phyloP scores from a whole-genome alignment of 139 green algal species.

The Volvox africanus region DNA sequence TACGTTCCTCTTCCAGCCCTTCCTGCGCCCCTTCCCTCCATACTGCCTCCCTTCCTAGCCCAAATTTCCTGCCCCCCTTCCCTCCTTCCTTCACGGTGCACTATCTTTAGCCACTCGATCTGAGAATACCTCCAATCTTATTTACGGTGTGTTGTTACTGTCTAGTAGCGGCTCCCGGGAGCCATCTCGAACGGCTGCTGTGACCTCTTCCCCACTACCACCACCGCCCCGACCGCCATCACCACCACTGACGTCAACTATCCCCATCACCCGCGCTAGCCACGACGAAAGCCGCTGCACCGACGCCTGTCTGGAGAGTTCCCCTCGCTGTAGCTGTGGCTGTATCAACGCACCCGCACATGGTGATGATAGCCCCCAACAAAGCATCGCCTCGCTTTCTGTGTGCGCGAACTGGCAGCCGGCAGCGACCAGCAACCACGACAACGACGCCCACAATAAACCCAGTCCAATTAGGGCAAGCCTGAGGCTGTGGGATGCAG shows the following conservation, averaged over 20 bases:
- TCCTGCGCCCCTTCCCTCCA: not conserved
- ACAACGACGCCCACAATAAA: not conserved
- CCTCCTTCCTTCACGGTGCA: not conserved
- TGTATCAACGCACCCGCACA: not conserved
- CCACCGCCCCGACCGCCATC: not conserved
- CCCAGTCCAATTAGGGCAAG: not conserved
- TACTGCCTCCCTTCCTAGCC: not conserved
- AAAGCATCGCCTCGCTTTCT: not conserved
- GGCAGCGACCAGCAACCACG: slow-evolving; percentile 27
- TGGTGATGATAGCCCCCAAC: not conserved
- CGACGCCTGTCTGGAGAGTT: not conserved
- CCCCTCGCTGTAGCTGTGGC: not conserved
- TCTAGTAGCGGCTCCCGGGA: not conserved
- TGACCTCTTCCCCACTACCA: not conserved
- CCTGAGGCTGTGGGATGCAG: not conserved
- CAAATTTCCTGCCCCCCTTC: not conserved
- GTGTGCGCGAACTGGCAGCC: slow-evolving; percentile 14
- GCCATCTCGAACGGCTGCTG: not conserved
- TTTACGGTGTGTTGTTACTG: not conserved
- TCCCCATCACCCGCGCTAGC: not conserved
- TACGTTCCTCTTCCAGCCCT: not conserved
- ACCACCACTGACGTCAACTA: not conserved
- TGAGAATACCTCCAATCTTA: not conserved
- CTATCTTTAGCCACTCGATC: not conserved
- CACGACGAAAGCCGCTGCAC: slow-evolving; percentile 9